Evolutionary conservation across 2,329 filamentous ascomycete species (phyloP), one percentile per base, ranked within the genome.

Genomic region (Paracamarosporium sp.): DNA sequence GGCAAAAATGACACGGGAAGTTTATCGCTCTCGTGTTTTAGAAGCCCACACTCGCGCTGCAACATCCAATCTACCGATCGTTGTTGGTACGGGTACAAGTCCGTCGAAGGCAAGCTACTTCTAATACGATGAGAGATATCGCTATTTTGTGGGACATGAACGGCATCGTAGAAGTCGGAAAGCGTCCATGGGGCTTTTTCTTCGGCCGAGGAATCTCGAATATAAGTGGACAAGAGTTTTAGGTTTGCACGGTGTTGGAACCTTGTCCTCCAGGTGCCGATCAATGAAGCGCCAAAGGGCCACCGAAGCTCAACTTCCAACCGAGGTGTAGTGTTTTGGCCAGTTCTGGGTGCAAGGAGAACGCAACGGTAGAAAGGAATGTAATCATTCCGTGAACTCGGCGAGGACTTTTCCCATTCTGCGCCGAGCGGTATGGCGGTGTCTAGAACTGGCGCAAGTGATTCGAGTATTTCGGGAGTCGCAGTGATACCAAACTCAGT

Each of bases 21-120:
- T 12, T 15, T 4, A 4, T 63, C 50, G 25, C 24, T 28, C 5
- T 50, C 55, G 20, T 59, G 6, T 20, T 12, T 40, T 40, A 45
- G 83, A 88, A 22, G 78, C 30, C n/a, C 30, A 6, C 87, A 86
- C 76, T 94, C 91, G 44, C 88, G 83, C 40, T 77, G 76, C 44
- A 93, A 73, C 56, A 93, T 79, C 90, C 90, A 94, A 46, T 87
- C 81, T 2, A 93, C 80, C 1, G 89, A 85, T 57, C 89, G 80
- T 54, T 86, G 85, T 72, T 93, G 91, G 58, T 92, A 93, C 0
- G 89, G 90, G 69, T 87, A 93, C 0, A 93, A 76, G 0, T 76
- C 78, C 1, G 86, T 74, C 1, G 72, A 67, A 1, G 65, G 33
- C 22, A 72, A 38, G 17, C 63, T 63, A 5, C 68, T 59, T n/a